phyloP scores from a whole-genome alignment of 2,329 filamentous ascomycete species.

The Penicillium digitatum region DNA sequence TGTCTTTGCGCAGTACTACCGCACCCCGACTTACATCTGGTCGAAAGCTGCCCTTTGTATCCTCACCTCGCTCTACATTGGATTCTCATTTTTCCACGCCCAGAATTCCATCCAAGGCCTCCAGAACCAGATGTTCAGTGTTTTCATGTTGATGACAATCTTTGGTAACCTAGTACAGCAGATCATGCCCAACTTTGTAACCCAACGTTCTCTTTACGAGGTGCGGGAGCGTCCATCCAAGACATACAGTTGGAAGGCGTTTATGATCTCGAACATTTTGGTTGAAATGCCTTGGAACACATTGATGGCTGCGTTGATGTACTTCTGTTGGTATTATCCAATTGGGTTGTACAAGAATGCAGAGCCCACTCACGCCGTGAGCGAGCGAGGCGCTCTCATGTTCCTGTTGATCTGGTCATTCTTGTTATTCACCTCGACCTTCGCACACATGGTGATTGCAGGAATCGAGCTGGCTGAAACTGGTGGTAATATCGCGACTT shows the following conservation, averaged over 20 bases:
- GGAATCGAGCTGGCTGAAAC: constrained; percentile 68
- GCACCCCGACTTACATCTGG: constrained; percentile 54
- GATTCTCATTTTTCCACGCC: constrained; percentile 73
- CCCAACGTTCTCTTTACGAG: constrained; percentile 54
- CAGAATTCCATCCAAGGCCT: constrained; percentile 70
- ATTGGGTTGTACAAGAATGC: constrained; percentile 48
- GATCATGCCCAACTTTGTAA: constrained; percentile 54
- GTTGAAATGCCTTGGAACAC: constrained; percentile 33
- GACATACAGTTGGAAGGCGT: constrained; percentile 67
- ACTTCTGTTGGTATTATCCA: constrained; percentile 68
- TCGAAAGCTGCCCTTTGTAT: constrained; percentile 70
- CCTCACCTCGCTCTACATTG: constrained; percentile 65
- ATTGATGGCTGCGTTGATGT: constrained; percentile 57
- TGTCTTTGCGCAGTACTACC: background rate
- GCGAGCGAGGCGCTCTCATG: constrained; percentile 60
- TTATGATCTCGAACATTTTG: constrained; percentile 45
- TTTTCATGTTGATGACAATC: constrained; percentile 68
- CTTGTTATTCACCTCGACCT: constrained; percentile 67
- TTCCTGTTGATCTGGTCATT: constrained; percentile 63
- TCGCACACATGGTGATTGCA: constrained; percentile 69
- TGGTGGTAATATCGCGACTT: constrained; percentile 69
- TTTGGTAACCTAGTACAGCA: constrained; percentile 55
- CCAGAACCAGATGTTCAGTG: constrained; percentile 80
- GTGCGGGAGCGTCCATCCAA: constrained; percentile 59
- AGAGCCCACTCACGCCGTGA: constrained; percentile 28